These are phyloP conservation scores for Fusarium tanahbumbuense DNA, from an alignment of 2,329 filamentous ascomycete species.

Conservation along the genomic window DNA sequence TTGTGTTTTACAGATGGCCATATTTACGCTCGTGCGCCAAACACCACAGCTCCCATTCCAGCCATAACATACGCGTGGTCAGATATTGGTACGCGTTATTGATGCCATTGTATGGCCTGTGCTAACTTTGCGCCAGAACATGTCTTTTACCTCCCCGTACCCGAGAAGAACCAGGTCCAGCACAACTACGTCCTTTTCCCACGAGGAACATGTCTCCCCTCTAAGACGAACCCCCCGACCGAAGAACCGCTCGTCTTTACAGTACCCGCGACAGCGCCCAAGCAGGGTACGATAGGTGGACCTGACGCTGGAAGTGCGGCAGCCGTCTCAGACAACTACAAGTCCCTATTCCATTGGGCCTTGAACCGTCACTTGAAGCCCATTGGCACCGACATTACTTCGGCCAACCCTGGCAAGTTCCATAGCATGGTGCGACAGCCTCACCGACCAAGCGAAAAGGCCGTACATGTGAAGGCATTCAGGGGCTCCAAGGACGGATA, in stretches of 20 bases:
- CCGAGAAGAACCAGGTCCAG: slow-evolving; percentile 73
- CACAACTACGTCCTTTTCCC: slow-evolving; percentile 75
- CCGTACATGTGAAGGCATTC: slow-evolving; percentile 74
- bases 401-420: slow-evolving; percentile 67
- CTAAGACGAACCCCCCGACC: slow-evolving; percentile 57
- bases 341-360: slow-evolving; percentile 70
- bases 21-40: slow-evolving; percentile 67
- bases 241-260: slow-evolving; percentile 74
- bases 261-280: slow-evolving; percentile 68
- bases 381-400: slow-evolving; percentile 61
- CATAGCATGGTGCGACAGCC: slow-evolving; percentile 67
- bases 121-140: slow-evolving; percentile 59
- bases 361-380: slow-evolving; percentile 63
- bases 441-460: slow-evolving; percentile 70
- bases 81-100: slow-evolving; percentile 65
- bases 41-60: slow-evolving; percentile 62
- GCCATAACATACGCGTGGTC: slow-evolving; percentile 70
- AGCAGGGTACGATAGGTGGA: slow-evolving; percentile 67
- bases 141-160: slow-evolving; percentile 72
- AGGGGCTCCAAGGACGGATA: slow-evolving; percentile 76
- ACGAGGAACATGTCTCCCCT: slow-evolving; percentile 63
- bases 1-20: slow-evolving; percentile 70
- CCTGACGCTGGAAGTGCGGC: slow-evolving; percentile 61
- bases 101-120: background rate
- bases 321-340: slow-evolving; percentile 69